A percentile compares a stretch with the other conserved stretches of the same genome.
Evolutionary conservation across 768 basidiomycete genomes (phyloP).

Genomic region (Xerocomellus intermedius): DNA sequence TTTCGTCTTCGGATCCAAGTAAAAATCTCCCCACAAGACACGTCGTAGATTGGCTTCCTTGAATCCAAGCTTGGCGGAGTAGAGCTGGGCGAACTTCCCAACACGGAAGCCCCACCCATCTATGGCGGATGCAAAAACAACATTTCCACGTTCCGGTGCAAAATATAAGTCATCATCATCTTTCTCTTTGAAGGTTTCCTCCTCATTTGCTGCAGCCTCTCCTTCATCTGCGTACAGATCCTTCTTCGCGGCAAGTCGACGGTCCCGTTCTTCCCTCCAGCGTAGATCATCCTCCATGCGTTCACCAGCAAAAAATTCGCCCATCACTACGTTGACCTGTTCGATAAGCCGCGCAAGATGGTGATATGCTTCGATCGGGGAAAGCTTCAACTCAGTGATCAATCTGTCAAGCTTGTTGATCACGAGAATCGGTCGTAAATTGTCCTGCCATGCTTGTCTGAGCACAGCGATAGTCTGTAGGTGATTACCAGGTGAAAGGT

Average conservation of each 20-base stretch:
- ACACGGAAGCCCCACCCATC: conserved; percentile 98
- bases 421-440: conserved; percentile 85
- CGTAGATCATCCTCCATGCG: conserved; percentile 95
- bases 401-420: conserved; percentile 97
- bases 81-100: conserved; percentile 90
- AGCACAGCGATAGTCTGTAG: conserved; percentile 90
- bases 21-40: conserved; percentile 97
- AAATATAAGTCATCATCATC: conserved; percentile 99
- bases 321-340: conserved; percentile 98
- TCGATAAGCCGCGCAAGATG: conserved; percentile 93
- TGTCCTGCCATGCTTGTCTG: conserved; percentile 90
- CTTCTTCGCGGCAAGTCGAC: conserved; percentile 73
- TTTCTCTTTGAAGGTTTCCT: conserved; percentile 83
- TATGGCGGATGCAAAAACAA: conserved; percentile 92
- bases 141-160: conserved; percentile 92
- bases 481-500: background rate
- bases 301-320: conserved; percentile 90
- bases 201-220: conserved; percentile 56
- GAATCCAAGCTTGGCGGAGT: conserved; percentile 86
- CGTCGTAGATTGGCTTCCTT: conserved; percentile 81
- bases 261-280: conserved; percentile 91
- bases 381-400: conserved; percentile 88
- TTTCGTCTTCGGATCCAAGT: conserved; percentile 94
- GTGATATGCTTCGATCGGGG: conserved; percentile 90
- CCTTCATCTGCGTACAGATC: conserved; percentile 65